A percentile compares a stretch with the other conserved stretches of the same genome.
Conservation (phyloP, 768 basidiomycete species). For the Boletus rex-veris region DNA sequence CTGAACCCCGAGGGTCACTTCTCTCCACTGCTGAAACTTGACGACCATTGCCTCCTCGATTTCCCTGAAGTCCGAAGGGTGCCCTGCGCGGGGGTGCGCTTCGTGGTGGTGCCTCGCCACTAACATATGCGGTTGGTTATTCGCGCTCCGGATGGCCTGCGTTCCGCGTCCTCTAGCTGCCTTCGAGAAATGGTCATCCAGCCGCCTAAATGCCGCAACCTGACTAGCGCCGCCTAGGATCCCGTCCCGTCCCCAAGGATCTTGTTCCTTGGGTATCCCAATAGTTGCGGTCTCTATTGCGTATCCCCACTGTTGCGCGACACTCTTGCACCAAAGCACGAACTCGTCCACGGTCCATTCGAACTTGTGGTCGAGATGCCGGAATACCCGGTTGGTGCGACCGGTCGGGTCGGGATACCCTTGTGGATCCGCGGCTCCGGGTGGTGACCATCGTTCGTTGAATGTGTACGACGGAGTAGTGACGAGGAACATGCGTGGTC, state of each 20-base stretch:
- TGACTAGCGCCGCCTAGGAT: conserved; percentile 64
- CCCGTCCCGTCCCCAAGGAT: conserved; percentile 71
- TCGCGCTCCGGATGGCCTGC: conserved; percentile 4
- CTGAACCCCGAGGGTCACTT: conserved; percentile 42
- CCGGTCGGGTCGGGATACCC: conserved; percentile 74
- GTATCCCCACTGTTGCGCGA: conserved; percentile 71
- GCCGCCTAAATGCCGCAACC: conserved; percentile 58
- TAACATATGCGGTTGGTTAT: conserved; percentile 41
- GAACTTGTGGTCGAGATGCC: conserved; percentile 84
- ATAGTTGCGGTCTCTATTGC: conserved; percentile 55
- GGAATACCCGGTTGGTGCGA: conserved; percentile 69
- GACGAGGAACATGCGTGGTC: conserved; percentile 66
- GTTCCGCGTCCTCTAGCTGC: conserved; percentile 25
- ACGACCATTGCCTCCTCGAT: conserved; percentile 49
- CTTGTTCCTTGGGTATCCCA: conserved; percentile 55
- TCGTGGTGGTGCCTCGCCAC: conserved; percentile 47
- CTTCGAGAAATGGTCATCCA: conserved; percentile 36
- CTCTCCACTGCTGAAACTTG: conserved; percentile 53
- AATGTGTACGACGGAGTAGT: conserved; percentile 87
- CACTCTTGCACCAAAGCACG: conserved; percentile 50
- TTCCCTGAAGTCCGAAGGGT: conserved; percentile 40
- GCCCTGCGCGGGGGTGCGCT: conserved; percentile 46
- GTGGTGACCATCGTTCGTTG: conserved; percentile 70
- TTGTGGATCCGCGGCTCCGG: conserved; percentile 39
- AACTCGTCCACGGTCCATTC: conserved; percentile 86